Base-by-base conservation (phyloP, 192 early-diverging fungal species). In the Podila horticola region DNA sequence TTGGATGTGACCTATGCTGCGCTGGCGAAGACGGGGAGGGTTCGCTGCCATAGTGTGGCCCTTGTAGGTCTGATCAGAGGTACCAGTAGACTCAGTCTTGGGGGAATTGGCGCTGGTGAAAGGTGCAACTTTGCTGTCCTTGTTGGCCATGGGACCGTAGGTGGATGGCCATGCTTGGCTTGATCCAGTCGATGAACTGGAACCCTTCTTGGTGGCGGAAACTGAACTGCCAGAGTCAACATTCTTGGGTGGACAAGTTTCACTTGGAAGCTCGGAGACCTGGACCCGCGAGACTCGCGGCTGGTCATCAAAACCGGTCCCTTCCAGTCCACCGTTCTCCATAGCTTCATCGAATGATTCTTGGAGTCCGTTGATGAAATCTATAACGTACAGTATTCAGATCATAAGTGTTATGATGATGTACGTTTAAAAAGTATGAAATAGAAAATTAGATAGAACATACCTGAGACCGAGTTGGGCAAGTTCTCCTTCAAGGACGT, bases 1-100 rank as follows among this genome's bases (percentile, higher is more conserved):
- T 17, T 72, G 50, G n/a, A 17, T 4, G 0, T 66, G 72, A 61
- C 11, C 38, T 41, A 66, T 45, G 41, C 72, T 74, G 17, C 72
- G 52, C 55, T 74, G 63, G 22, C 72, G 64, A n/a, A 67, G 24
- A 19, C 72, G 72, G 2, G 64, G 64, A 31, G 64, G 28, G 19
- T 74, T 61, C 38, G 64, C 55, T 30, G 34, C 57, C 55, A 58
- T 72, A 26, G 51, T 19, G 20, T 48, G 71, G 13, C 36, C 26
- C 20, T 64, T 58, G 20, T 34, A 11, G 62, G 30, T 19, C 17
- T 24, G 9, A 17, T 13, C 9, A 15, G 59, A 60, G 30, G 59
- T 30, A 31, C 5, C 26, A 24, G 62, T 0, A n/a, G 33, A n/a
- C n/a, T 36, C 34, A 2, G 59, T 17, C 15, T 10, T 60, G 22